These are phyloP conservation scores for Magnolia sinica DNA, from an alignment of 164 flowering plant species.

Conservation along the genomic window DNA sequence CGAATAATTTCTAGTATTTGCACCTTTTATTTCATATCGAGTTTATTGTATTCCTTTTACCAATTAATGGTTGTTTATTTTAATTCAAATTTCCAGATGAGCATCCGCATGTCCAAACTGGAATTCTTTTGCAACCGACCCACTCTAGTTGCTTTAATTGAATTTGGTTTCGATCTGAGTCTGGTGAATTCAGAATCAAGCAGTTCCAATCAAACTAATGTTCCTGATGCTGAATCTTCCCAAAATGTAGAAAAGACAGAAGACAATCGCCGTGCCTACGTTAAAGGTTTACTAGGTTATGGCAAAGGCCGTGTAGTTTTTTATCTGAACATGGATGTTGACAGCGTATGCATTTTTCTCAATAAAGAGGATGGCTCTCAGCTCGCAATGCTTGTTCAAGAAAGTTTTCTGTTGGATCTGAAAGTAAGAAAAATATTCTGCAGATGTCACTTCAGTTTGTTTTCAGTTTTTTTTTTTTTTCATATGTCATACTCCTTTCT, in stretches of 20 bases:
- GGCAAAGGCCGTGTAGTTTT: constrained; percentile 94
- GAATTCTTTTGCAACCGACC: constrained; percentile 94
- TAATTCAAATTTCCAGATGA: constrained; percentile 59
- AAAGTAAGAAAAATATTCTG: constrained; percentile 42
- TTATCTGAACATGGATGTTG: constrained; percentile 74
- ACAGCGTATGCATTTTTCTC: constrained; percentile 78
- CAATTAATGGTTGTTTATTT: neutral
- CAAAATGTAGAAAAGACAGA: constrained; percentile 41
- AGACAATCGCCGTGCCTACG: constrained; percentile 48
- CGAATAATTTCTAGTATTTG: no score
- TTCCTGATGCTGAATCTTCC: constrained; percentile 26
- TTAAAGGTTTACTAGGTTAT: constrained; percentile 86
- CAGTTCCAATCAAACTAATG: constrained; percentile 9
- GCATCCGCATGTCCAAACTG: constrained; percentile 84
- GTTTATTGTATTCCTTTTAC: neutral
- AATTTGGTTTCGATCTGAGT: constrained; percentile 76
- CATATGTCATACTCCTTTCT: neutral
- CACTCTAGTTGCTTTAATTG: constrained; percentile 89
- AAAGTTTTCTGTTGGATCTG: constrained; percentile 77
- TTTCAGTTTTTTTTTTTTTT: neutral
- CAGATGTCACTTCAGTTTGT: neutral
- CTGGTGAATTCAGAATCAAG: constrained; percentile 24
- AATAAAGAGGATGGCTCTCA: constrained; percentile 96
- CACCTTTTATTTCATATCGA: neutral
- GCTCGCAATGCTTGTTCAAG: constrained; percentile 94